These are phyloP conservation scores for Penicillium sp. DNA, from an alignment of 2,329 filamentous ascomycete genomes.

Conservation along the genomic window DNA sequence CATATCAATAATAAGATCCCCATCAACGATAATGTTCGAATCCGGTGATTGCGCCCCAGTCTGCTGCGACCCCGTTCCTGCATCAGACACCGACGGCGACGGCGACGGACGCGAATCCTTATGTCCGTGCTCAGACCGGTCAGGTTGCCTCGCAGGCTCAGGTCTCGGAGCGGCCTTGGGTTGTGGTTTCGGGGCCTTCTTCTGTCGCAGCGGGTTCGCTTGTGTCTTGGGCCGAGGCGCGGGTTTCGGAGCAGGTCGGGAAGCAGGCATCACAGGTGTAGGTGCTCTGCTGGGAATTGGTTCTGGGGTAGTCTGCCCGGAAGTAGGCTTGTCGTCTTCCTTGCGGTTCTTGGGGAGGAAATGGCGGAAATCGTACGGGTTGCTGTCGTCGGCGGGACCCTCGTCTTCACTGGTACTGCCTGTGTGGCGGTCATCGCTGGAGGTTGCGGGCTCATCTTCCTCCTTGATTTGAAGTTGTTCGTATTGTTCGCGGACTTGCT, in stretches of 20 bases:
- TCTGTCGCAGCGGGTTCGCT: conserved; percentile 37
- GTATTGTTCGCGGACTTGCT: conserved; percentile 66
- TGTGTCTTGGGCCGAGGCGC: conserved; percentile 31
- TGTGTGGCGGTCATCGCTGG: conserved; percentile 34
- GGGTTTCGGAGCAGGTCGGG: conserved; percentile 29
- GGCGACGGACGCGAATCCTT: not conserved
- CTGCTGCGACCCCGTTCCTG: conserved; percentile 34
- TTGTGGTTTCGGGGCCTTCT: conserved; percentile 24
- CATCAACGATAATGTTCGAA: conserved; percentile 49
- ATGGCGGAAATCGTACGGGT: conserved; percentile 53
- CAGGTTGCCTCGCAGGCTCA: conserved; percentile 28
- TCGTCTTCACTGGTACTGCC: conserved; percentile 42
- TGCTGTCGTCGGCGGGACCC: conserved; percentile 44
- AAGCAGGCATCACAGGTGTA: conserved; percentile 36
- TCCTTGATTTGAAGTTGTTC: conserved; percentile 59
- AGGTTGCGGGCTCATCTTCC: conserved; percentile 35
- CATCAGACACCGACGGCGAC: conserved; percentile 35
- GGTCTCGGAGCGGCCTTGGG: conserved; percentile 17
- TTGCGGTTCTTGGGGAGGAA: conserved; percentile 47
- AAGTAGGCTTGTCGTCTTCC: conserved; percentile 35
- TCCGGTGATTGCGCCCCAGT: conserved; percentile 34
- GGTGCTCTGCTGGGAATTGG: conserved; percentile 34
- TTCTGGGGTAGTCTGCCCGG: conserved; percentile 40
- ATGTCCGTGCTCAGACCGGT: conserved; percentile 28
- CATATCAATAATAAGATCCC: conserved; percentile 52